Base-by-base conservation (phyloP, 164 flowering plant species). In the Annona squamosa region DNA sequence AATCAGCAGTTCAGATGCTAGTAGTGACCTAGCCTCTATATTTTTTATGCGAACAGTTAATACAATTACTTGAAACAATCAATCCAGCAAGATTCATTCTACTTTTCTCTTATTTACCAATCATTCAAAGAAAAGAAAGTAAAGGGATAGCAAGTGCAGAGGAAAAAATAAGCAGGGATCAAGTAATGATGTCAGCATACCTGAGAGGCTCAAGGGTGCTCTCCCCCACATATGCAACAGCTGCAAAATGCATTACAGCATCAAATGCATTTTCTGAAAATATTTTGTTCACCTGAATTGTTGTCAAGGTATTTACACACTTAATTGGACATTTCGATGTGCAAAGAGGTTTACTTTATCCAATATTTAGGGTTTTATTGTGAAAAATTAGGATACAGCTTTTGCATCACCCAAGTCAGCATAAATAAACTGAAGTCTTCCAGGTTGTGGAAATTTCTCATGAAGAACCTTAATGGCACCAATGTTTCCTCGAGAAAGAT, bases 161-260 rank as follows among this genome's bases (percentile, higher is more conserved):
- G 10, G 37, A 48, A 37, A 69, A 2, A 5, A 16, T 6, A 5
- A 56, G 61, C 12, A 7, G 7, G 16, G 12, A 56, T 56, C 16
- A 6, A 56, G 61, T 10, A 63, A 63, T 13, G 12, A 2, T 41
- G 42, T 65, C 1, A 82, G 82, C 83, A 82, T 77, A 95, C 98
- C 87, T 88, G 17, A 91, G 92, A 69, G 98, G 99, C 71, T 92
- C 88, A 69, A 92, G 88, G 4, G 98, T 94, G 83, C 98, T 94
- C 86, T 94, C 98, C 71, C 98, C 98, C 68, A 94, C 98, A 84
- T 94, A 94, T 56, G 98, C 97, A 71, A 94, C 98, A 63, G 98
- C 98, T n/a, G 98, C 97, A 82, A 94, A 94, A 84, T 92, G 98
- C 80, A 94, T 94, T 74, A 94, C 98, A 48, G 98, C 98, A 83